These are phyloP conservation scores for Stagonosporopsis tanaceti DNA, from an alignment of 2,329 filamentous ascomycete species.

Conservation along the genomic window DNA sequence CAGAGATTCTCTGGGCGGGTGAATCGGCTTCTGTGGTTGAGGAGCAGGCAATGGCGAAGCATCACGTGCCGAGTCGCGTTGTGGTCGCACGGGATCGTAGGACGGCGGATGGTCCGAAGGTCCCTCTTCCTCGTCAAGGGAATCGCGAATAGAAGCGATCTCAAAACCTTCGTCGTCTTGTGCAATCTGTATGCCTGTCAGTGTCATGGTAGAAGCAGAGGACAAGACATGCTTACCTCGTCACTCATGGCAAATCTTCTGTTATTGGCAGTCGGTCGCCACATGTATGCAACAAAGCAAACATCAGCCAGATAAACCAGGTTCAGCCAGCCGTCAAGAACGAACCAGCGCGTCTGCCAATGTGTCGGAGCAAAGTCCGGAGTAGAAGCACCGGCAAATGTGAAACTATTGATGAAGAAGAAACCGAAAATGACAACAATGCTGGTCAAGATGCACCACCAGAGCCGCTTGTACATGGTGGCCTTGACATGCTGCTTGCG, in stretches of 20 bases:
- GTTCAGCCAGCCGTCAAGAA: slow-evolving; percentile 97
- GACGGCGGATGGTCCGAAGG: slow-evolving; percentile 48
- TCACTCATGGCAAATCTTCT: slow-evolving; percentile 98
- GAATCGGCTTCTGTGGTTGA: slow-evolving; percentile 56
- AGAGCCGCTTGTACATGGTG: slow-evolving; percentile 96
- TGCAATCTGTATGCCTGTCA: slow-evolving; percentile 69
- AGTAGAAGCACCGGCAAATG: slow-evolving; percentile 83
- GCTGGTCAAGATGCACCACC: slow-evolving; percentile 94
- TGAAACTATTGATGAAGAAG: slow-evolving; percentile 98
- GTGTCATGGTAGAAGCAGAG: slow-evolving; percentile 9
- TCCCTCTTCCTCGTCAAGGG: slow-evolving; percentile 69
- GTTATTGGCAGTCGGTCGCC: slow-evolving; percentile 96
- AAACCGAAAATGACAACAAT: slow-evolving; percentile 97
- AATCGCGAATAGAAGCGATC: slow-evolving; percentile 87
- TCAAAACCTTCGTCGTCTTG: slow-evolving; percentile 99
- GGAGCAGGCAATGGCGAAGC: slow-evolving; percentile 63
- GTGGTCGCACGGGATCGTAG: slow-evolving; percentile 50
- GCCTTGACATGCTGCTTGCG: slow-evolving; percentile 94
- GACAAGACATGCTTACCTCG: slow-evolving; percentile 64
- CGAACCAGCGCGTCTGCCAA: slow-evolving; percentile 97
- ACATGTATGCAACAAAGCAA: slow-evolving; percentile 90
- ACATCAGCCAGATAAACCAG: slow-evolving; percentile 95
- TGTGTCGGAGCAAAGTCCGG: slow-evolving; percentile 94
- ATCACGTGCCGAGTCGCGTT: slow-evolving; percentile 45
- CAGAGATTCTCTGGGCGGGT: slow-evolving; percentile 66